Conservation (phyloP, 306 rosid species). For the Datisca glomerata region DNA sequence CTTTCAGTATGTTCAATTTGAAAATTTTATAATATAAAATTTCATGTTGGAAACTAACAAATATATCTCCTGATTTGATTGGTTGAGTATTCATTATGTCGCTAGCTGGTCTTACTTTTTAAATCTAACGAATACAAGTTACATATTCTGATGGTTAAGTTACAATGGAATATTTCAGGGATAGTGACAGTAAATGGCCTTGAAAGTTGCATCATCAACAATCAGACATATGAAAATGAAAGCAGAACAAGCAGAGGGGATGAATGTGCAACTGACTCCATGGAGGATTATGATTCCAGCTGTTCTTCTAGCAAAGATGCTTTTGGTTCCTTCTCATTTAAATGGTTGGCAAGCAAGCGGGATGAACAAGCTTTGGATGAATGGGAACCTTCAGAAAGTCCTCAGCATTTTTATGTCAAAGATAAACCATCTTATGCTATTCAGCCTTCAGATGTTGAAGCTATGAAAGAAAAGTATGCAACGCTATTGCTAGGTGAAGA, state of each 20-base stretch:
- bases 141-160: constrained; percentile 5
- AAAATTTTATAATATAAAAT: too few species aligned
- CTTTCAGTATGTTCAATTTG: too few species aligned
- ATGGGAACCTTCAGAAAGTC: constrained; percentile 60
- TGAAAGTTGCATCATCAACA: constrained; percentile 65
- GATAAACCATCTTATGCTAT: constrained; percentile 41
- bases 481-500: constrained; percentile 85
- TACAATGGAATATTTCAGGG: constrained; percentile 40
- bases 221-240: constrained; percentile 56
- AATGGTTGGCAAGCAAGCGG: constrained; percentile 49
- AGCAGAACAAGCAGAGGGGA: constrained; percentile 76
- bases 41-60: neutral
- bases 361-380: constrained; percentile 52
- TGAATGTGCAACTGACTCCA: constrained; percentile 67
- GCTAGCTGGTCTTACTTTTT: neutral
- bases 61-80: neutral
- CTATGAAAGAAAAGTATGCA: constrained; percentile 78
- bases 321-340: constrained; percentile 73
- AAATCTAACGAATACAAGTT: neutral
- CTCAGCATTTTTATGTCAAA: constrained; percentile 39
- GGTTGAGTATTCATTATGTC: neutral
- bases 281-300: constrained; percentile 59
- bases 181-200: constrained; percentile 82
- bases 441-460: constrained; percentile 50
- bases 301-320: constrained; percentile 82